Conservation (phyloP, 1,284 basidiomycete species). For the Clitocybe nebularis region DNA sequence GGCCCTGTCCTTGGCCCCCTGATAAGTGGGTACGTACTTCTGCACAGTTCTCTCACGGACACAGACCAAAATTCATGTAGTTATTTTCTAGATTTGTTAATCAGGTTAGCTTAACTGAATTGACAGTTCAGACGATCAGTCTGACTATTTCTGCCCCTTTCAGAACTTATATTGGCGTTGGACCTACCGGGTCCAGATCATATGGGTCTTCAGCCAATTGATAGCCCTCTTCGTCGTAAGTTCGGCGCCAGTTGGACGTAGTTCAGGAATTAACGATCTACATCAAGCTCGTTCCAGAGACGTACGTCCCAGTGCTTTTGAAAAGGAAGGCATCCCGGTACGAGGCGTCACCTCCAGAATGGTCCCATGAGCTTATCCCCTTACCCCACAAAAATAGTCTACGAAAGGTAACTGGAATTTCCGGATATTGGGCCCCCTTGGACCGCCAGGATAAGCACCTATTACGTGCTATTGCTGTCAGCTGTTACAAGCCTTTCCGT, state of each 20-base stretch:
- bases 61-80: constrained; percentile 3
- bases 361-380: constrained; percentile 10
- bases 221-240: constrained; percentile 47
- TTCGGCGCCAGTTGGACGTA: constrained; percentile 43
- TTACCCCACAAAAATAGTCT: constrained; percentile 35
- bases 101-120: constrained; percentile 23
- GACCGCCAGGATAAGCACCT: constrained; percentile 46
- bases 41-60: not conserved
- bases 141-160: constrained; percentile 3
- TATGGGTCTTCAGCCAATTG: constrained; percentile 53
- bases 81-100: constrained; percentile 31
- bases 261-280: constrained; percentile 21
- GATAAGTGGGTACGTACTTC: constrained; percentile 47
- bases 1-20: constrained; percentile 71
- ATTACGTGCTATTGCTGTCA: constrained; percentile 41
- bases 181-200: constrained; percentile 69
- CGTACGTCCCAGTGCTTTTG: constrained; percentile 63
- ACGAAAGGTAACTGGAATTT: constrained; percentile 53
- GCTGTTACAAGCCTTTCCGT: constrained; percentile 74
- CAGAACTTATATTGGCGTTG: constrained; percentile 71
- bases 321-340: constrained; percentile 52
- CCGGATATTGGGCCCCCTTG: constrained; percentile 52
- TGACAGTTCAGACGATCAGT: not conserved
- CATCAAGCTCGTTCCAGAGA: constrained; percentile 68
- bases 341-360: constrained; percentile 28